Evolutionary conservation across 140 eudicot species (phyloP).

Genomic region (Oenanthe javanica): DNA sequence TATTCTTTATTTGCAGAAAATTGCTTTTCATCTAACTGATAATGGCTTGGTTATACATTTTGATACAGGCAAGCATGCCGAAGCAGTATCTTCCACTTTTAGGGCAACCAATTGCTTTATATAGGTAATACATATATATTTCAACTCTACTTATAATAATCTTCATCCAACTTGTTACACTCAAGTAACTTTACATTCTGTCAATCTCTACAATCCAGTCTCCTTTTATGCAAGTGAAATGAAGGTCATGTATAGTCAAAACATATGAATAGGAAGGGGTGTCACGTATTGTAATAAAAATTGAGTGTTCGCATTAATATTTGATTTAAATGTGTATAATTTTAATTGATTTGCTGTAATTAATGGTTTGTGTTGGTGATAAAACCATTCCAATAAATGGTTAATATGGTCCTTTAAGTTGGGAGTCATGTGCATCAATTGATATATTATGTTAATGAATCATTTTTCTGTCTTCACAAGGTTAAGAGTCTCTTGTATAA

Average conservation of each 20-base stretch:
- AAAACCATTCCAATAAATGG: neutral
- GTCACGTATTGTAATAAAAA: neutral
- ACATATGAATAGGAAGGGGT: neutral
- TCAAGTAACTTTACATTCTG: neutral
- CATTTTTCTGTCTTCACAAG: neutral
- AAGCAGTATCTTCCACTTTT: constrained; percentile 99
- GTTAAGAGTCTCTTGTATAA: neutral
- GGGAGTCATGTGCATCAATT: neutral
- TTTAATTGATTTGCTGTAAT: neutral
- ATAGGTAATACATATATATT: constrained; percentile 50
- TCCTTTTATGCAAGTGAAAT: neutral
- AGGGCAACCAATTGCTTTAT: constrained; percentile 93
- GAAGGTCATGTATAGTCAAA: neutral
- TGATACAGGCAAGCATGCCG: constrained; percentile 91
- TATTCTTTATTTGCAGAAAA: constrained; percentile 11
- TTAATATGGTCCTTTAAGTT: neutral
- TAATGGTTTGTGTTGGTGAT: neutral
- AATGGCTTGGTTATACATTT: constrained; percentile 23
- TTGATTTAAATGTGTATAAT: neutral
- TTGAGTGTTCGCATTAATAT: neutral
- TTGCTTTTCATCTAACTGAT: constrained; percentile 19
- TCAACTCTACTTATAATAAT: constrained; percentile 11
- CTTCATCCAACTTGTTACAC: neutral
- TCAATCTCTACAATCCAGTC: neutral
- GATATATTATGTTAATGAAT: neutral